Base-by-base conservation (phyloP, 129 eudicot species). In the Flaveria brownii region DNA sequence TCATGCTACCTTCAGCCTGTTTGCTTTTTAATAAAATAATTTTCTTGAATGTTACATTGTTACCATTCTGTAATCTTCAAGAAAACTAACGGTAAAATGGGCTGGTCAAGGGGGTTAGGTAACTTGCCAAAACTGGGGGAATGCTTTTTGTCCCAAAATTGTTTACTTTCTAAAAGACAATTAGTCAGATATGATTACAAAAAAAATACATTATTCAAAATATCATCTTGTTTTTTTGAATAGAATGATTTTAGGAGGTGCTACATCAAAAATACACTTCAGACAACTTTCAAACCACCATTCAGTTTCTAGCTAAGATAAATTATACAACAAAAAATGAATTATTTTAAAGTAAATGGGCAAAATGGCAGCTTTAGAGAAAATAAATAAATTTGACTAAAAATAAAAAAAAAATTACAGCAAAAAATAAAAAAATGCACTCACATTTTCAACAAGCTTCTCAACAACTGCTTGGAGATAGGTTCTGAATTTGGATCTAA, bases 381-480 rank as follows among this genome's bases (percentile, higher is more conserved):
- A 72, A 50, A 16, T 30, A 36, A 22, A 46, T 50, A 12, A 69
- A 50, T n/a, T 7, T 70, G 36, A 17, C 72, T 7, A 54, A 0
- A 0, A 18, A 33, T 12, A 71, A 11, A 11, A 3, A n/a, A 2
- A 17, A 10, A 33, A 46, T 60, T 5, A 23, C 39, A 36, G 8
- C 11, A 36, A 41, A 14, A 0, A 13, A 45, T 15, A 12, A 52
- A 42, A n/a, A 63, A 42, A 70, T 60, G 26, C 49, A 81, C 97
- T 88, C 71, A 91, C 97, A 80, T 91, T 91, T 77, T 91, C 95
- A 2, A 77, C 87, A 78, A 91, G 97, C 86, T 91, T 91, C 75
- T 91, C 97, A 18, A 88, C 87, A 28, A 91, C 84, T 6, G 97
- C 92, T 87, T 91, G 97, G 17, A 88, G 57, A 82, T 91, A 91